A percentile compares a stretch with the other conserved stretches of the same genome.
Evolutionary conservation across 805 yeast species (phyloP).

Genomic region (Kodamaea neixiangensis): DNA sequence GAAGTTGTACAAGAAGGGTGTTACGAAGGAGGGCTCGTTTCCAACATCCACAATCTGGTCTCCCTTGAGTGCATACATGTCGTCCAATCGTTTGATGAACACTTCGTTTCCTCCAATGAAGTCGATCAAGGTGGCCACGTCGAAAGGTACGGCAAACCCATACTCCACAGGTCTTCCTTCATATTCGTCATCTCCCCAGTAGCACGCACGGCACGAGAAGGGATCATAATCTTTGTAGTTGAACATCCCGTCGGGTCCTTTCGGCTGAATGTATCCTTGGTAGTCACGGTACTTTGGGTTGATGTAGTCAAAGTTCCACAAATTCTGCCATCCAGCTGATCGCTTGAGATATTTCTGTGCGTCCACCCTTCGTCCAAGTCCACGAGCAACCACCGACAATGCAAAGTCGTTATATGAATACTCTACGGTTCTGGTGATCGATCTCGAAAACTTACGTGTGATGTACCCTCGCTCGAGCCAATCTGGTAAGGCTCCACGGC

Average conservation of each 20-base stretch:
- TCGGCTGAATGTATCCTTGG: constrained; percentile 37
- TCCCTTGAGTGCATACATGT: constrained; percentile 34
- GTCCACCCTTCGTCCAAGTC: constrained; percentile 23
- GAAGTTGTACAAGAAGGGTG: constrained; percentile 36
- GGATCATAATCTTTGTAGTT: constrained; percentile 28
- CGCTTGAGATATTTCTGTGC: constrained; percentile 29
- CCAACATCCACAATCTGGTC: constrained; percentile 33
- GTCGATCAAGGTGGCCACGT: constrained; percentile 25
- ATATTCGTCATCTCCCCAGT: constrained; percentile 35
- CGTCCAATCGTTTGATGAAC: constrained; percentile 32
- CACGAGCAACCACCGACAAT: constrained; percentile 33
- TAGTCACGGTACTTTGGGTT: constrained; percentile 18
- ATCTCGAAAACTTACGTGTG: constrained; percentile 31
- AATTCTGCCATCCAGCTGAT: constrained; percentile 35
- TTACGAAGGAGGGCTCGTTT: constrained; percentile 38
- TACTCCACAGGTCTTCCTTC: constrained; percentile 37
- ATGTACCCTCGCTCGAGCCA: constrained; percentile 35
- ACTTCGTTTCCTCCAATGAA: constrained; percentile 28
- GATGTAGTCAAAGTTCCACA: constrained; percentile 30
- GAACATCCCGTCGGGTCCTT: constrained; percentile 28
- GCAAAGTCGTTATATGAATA: constrained; percentile 39
- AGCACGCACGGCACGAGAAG: constrained; percentile 34
- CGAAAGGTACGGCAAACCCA: constrained; percentile 38
- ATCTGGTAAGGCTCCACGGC: constrained; percentile 38
- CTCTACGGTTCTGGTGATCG: constrained; percentile 38